Conservation (phyloP, 495 filamentous ascomycete genomes). For the Chaetomidium leptoderma region DNA sequence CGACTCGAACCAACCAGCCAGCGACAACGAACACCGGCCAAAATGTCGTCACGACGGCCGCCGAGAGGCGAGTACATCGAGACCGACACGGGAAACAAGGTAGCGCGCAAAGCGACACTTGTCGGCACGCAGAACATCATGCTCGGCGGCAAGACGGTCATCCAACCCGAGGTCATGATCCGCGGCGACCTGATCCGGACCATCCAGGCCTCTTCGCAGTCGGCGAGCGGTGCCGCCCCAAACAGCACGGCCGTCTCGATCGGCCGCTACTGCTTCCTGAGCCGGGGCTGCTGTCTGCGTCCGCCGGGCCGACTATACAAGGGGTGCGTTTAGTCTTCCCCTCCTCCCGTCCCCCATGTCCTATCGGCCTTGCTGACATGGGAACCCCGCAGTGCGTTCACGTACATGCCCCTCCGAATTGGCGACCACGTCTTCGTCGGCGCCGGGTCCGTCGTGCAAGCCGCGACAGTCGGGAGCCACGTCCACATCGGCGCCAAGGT, state of each 20-base stretch:
- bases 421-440: constrained; percentile 91
- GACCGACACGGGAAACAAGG: constrained; percentile 98
- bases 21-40: constrained; percentile 13
- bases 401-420: constrained; percentile 81
- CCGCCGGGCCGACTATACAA: constrained; percentile 72
- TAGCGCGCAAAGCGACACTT: constrained; percentile 82
- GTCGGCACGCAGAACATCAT: constrained; percentile 96
- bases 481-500: constrained; percentile 73
- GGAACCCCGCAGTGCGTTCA: constrained; percentile 45
- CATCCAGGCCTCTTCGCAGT: constrained; percentile 33
- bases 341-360: neutral
- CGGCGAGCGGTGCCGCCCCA: constrained; percentile 32
- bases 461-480: constrained; percentile 72
- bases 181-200: constrained; percentile 80
- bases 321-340: constrained; percentile 42
- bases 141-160: constrained; percentile 91
- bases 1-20: neutral
- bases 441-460: constrained; percentile 66
- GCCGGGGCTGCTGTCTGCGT: constrained; percentile 63
- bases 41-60: constrained; percentile 66
- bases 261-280: constrained; percentile 83
- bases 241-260: constrained; percentile 73
- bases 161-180: constrained; percentile 85
- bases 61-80: constrained; percentile 91
- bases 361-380: neutral